Conservation (phyloP, 2,329 filamentous ascomycete genomes). For the Dactylellina parvicollis region DNA sequence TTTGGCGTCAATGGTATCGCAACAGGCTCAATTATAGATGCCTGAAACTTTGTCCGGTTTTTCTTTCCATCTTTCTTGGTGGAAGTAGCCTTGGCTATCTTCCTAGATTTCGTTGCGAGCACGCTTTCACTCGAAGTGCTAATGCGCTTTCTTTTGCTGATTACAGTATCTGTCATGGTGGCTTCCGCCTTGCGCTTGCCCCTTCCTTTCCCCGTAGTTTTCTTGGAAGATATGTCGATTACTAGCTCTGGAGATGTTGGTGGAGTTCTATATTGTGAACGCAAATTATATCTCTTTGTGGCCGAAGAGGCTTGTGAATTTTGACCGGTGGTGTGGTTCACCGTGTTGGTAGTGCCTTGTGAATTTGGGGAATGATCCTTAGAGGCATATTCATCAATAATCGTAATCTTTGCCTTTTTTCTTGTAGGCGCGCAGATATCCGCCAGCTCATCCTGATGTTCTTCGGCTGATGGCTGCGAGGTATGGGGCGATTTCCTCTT, state of each 20-base stretch:
- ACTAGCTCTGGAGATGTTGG: slow-evolving; percentile 42
- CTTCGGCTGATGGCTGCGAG: slow-evolving; percentile 9
- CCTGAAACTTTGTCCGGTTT: background rate
- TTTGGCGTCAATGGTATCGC: slow-evolving; percentile 32
- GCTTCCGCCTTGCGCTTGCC: slow-evolving; percentile 3
- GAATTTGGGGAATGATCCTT: slow-evolving; percentile 22
- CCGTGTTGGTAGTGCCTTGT: slow-evolving; percentile 21
- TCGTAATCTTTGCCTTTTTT: slow-evolving; percentile 42
- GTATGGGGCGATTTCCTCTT: slow-evolving; percentile 40
- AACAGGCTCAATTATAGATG: background rate
- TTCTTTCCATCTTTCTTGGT: slow-evolving; percentile 46
- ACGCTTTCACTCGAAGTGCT: slow-evolving; percentile 36
- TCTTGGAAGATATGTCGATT: background rate
- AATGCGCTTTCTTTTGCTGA: slow-evolving; percentile 16
- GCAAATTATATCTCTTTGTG: slow-evolving; percentile 46
- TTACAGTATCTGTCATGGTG: background rate
- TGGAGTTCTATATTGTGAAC: slow-evolving; percentile 44
- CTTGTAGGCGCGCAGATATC: slow-evolving; percentile 47
- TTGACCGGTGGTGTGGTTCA: slow-evolving; percentile 13
- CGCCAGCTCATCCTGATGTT: slow-evolving; percentile 45
- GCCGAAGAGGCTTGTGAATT: slow-evolving; percentile 34
- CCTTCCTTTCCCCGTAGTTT: background rate
- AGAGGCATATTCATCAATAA: background rate
- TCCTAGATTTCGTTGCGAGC: slow-evolving; percentile 31
- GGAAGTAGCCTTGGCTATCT: slow-evolving; percentile 18